phyloP scores from a whole-genome alignment of 2,329 filamentous ascomycete species.

The Sphaerulina populicola region DNA sequence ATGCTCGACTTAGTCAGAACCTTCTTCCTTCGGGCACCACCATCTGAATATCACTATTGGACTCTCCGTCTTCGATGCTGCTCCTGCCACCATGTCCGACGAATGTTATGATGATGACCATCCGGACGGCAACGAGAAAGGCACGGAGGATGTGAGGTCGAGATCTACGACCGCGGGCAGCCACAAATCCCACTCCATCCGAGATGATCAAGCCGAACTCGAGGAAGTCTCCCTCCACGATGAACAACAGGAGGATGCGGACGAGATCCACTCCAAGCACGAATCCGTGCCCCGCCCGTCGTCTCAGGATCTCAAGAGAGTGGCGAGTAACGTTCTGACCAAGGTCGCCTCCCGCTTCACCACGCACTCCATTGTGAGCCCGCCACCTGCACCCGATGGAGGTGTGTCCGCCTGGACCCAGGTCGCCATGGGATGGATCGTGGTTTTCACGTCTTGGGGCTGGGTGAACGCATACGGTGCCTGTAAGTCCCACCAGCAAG shows the following conservation, averaged over 20 bases:
- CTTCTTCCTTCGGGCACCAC: not conserved
- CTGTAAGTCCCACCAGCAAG: too few species aligned
- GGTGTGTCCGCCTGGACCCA: conserved; percentile 35
- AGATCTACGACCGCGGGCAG: not conserved
- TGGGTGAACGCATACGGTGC: conserved; percentile 36
- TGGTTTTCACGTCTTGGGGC: conserved; percentile 32
- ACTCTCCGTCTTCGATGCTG: not conserved
- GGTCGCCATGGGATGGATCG: conserved; percentile 30
- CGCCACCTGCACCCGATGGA: conserved; percentile 38
- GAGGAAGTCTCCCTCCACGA: not conserved
- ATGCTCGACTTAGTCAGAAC: not conserved
- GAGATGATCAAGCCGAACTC: not conserved
- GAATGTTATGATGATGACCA: not conserved
- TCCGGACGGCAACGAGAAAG: conserved; percentile 7
- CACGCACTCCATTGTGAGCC: conserved; percentile 27
- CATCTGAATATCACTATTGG: not conserved
- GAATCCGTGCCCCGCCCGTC: not conserved
- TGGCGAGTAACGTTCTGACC: conserved; percentile 27
- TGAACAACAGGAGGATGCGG: conserved; percentile 1
- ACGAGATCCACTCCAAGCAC: conserved; percentile 12
- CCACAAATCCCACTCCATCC: not conserved
- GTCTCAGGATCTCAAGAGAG: conserved; percentile 23
- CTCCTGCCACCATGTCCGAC: not conserved
- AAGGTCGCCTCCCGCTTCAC: conserved; percentile 34
- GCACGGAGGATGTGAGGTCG: not conserved